Percentiles rank a stretch among this genome's conserved stretches.
These are phyloP conservation scores for Pisolithus albus DNA, from an alignment of 768 basidiomycete species.

Conservation along the genomic window DNA sequence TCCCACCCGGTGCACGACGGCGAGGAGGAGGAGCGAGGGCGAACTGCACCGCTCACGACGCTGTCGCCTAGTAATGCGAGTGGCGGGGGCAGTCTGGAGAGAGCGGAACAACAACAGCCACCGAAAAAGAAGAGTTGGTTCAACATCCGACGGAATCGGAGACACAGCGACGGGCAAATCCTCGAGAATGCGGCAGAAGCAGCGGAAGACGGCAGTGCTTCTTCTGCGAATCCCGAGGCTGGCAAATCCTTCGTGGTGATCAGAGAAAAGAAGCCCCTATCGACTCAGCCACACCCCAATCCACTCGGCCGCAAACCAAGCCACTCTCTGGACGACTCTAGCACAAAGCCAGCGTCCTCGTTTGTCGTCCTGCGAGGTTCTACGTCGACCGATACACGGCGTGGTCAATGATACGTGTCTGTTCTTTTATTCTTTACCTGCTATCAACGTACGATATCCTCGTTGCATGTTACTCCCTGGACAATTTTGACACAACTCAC, in stretches of 20 bases:
- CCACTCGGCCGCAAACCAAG: slow-evolving; percentile 16
- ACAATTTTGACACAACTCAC: slow-evolving; percentile 18
- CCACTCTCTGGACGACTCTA: slow-evolving; percentile 25
- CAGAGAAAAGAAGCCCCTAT: slow-evolving; percentile 44
- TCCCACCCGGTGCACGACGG: slow-evolving; percentile 16
- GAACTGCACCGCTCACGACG: slow-evolving; percentile 1
- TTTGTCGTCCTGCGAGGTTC: slow-evolving; percentile 24
- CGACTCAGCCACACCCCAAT: slow-evolving; percentile 16
- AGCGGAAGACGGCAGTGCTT: slow-evolving; percentile 21
- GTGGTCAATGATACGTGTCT: neutral
- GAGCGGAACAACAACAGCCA: slow-evolving; percentile 9
- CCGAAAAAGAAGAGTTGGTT: slow-evolving; percentile 70
- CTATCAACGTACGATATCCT: slow-evolving; percentile 7
- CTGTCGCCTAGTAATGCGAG: slow-evolving; percentile 9
- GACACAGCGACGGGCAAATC: slow-evolving; percentile 50
- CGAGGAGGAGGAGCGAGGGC: slow-evolving; percentile 8
- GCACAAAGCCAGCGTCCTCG: slow-evolving; percentile 15
- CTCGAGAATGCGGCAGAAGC: slow-evolving; percentile 20
- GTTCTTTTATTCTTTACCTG: neutral
- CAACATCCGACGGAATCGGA: slow-evolving; percentile 50
- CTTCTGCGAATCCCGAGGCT: slow-evolving; percentile 30
- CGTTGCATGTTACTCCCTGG: slow-evolving; percentile 13
- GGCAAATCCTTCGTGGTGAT: slow-evolving; percentile 64
- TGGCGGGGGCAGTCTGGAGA: slow-evolving; percentile 34
- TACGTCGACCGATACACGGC: slow-evolving; percentile 12